Evolutionary conservation across 305 asterid species (phyloP), one percentile per base, ranked within the genome.

Genomic region (Striga hermonthica): DNA sequence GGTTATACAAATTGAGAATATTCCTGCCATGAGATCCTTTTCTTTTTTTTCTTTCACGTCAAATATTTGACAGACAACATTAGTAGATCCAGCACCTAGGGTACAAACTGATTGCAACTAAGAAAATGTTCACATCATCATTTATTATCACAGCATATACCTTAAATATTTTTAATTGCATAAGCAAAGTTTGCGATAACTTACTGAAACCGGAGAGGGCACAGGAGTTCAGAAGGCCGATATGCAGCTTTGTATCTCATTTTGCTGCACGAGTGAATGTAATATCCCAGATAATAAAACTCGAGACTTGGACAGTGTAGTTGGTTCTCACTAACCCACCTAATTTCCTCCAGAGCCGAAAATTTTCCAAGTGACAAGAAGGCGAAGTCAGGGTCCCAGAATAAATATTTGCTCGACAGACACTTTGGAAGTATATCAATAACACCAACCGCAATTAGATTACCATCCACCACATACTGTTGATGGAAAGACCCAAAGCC

Each of bases 401-500:
- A 93, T 68, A 93, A 82, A 78, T 93, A 93, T 79, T 93, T 93
- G 86, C 97, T 93, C 6, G 99, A 93, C 79, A 88, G 80, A 81
- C 96, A 90, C 69, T 81, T 88, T 0, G 99, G 99, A 57, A 93
- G 95, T 72, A 93, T 88, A 73, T 93, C 99, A 68, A 90, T 60
- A 57, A 93, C 95, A 53, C 99, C 99, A 65, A 93, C 97, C 35
- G 99, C 99, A 78, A 90, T 82, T 69, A 93, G 82, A 76, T 79
- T 84, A 73, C 96, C 96, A 74, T 86, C 97, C 57, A 93, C 67
- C 77, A 90, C 53, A 78, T 93, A 93, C 83, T 93, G 99, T 86
- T 88, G 97, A 85, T 93, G 99, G 75, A 93, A 93, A 69, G 99
- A 93, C 60, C 99, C 97, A 69, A 86, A 86, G 64, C 97, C 99